A percentile compares a stretch with the other conserved stretches of the same genome.
Evolutionary conservation across 225 moss, liverwort and hornwort genomes (phyloP).

Genomic region (Climacium dendroides): DNA sequence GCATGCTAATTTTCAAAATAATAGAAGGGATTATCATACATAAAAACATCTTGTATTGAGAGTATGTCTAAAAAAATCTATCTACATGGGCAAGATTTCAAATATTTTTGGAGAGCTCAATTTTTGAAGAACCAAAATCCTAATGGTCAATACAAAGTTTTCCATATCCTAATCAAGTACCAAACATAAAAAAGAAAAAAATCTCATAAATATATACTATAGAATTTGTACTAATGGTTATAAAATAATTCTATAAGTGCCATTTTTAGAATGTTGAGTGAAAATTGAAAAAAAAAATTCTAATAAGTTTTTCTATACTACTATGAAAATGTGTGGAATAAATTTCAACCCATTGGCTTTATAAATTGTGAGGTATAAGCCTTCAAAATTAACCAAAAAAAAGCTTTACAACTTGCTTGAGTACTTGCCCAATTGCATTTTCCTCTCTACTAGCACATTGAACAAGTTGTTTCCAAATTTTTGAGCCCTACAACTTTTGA

Average conservation of each 20-base stretch:
- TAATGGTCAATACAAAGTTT: no score
- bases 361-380: neutral
- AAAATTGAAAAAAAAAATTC: neutral
- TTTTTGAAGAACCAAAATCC: no score
- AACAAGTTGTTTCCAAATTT: neutral
- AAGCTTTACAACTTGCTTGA: neutral
- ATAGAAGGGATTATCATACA: no score
- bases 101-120: no score
- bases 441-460: neutral
- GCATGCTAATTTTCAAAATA: no score
- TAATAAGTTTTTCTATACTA: no score
- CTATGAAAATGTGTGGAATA: neutral
- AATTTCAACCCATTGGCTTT: neutral
- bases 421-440: neutral
- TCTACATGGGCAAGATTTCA: no score
- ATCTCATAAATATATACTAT: neutral
- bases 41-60: no score
- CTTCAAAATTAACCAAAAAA: neutral
- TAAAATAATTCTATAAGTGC: neutral
- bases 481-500: neutral
- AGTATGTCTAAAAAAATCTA: no score
- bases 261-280: neutral
- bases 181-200: no score
- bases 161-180: no score
- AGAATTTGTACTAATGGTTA: neutral